These are phyloP conservation scores for Penicillium sp. DNA, from an alignment of 2,329 filamentous ascomycete species.

Conservation along the genomic window DNA sequence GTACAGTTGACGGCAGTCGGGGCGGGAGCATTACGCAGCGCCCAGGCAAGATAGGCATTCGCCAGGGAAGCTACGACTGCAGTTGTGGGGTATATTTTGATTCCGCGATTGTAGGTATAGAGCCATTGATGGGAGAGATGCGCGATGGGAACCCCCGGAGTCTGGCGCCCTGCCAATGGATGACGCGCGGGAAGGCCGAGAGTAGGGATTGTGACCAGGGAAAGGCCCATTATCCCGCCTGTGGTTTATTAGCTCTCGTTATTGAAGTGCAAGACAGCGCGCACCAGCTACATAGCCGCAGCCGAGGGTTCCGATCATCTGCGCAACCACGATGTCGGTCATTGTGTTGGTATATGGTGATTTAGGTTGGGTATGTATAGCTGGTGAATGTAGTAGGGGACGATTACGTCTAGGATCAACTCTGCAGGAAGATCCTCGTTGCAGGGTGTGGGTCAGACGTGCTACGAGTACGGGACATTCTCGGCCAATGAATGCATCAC, in stretches of 20 bases:
- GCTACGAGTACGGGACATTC: no score
- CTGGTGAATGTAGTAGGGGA: not conserved
- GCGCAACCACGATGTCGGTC: constrained; percentile 12
- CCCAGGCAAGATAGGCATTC: constrained; percentile 40
- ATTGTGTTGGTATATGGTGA: not conserved
- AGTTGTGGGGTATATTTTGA: constrained; percentile 50
- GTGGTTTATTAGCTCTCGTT: not conserved
- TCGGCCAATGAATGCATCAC: not conserved
- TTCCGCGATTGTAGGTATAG: constrained; percentile 45
- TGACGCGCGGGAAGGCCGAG: constrained; percentile 18
- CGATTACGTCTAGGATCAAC: not conserved
- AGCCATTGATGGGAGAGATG: constrained; percentile 31
- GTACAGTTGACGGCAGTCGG: constrained; percentile 7
- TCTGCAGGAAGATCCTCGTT: no score
- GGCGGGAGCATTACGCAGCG: constrained; percentile 9
- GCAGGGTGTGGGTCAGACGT: no score
- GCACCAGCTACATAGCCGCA: constrained; percentile 16
- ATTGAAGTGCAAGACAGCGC: not conserved
- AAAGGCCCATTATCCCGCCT: constrained; percentile 27
- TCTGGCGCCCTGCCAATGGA: not conserved
- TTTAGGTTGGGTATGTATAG: not conserved
- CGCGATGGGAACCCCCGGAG: constrained; percentile 18
- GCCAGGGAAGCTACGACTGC: constrained; percentile 50
- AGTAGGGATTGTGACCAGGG: constrained; percentile 19
- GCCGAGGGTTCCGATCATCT: constrained; percentile 16